Evolutionary conservation across 768 basidiomycete genomes (phyloP), one percentile per base, ranked within the genome.

Genomic region (Pleurotus ostreatus): DNA sequence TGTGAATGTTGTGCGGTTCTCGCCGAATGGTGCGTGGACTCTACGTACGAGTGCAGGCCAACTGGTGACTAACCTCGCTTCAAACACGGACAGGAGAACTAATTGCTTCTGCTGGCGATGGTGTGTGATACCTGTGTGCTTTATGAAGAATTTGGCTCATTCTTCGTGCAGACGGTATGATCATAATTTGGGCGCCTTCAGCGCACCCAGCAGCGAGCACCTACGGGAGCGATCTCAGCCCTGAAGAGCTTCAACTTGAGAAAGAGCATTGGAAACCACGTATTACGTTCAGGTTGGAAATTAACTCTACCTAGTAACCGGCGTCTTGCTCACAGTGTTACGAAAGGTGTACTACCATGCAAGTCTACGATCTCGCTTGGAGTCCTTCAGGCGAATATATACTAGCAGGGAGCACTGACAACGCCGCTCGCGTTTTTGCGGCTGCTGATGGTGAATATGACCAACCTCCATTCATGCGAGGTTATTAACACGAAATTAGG

Each of bases 351-450:
- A 92, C 94, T 1, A 87, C 88, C 3, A 92, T 95, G 83, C 94
- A 98, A 69, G 94, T 98, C 5, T 99, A 99, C 69, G 97, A 99
- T 66, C 77, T 99, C 22, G 93, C 94, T 0, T 99, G 97, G 97
- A 94, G 92, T 61, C 97, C 97, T 0, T 88, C 89, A 15, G 94
- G 96, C 30, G 92, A 95, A 60, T 96, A 92, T 61, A 82, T 99
- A 57, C 81, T 99, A 43, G 88, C 94, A n/a, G 97, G 97, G 3
- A 94, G 92, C 67, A 98, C 96, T 6, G 97, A 99, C 70, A 98
- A 98, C 62, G 88, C 87, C 4, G 95, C 96, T 0, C 76, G 92
- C 47, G 85, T 98, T 38, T 95, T 89, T 70, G 79, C 84, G 15
- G 77, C 85, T 3, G 74, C 71, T 8, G 90, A 94, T 64, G 92